Base-by-base conservation (phyloP, 108 stramenopile species). In the Pseudonitzschia multistriata region DNA sequence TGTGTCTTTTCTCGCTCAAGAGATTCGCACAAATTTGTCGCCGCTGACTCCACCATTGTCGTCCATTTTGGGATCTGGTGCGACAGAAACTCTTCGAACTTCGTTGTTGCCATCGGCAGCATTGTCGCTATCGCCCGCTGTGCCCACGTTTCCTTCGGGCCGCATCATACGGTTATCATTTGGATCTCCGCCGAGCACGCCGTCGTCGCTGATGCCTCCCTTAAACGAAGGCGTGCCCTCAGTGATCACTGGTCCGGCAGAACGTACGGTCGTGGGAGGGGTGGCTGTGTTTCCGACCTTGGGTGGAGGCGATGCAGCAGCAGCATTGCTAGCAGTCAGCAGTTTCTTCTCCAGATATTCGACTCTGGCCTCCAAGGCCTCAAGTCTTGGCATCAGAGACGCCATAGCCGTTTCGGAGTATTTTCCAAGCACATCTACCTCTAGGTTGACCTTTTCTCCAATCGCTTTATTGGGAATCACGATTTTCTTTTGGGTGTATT, bases 371-470 rank as follows among this genome's bases (percentile, higher is more conserved):
- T 95, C 91, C 73, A 95, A 77, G 0, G 85, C 89, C 57, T 91
- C 94, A 63, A 95, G 74, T 78, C 90, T 83, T 17, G 91, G 94
- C 19, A 89, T 50, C 14, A 95, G 54, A 22, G 85, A 74, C 22
- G 88, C 88, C 73, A 88, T 64, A 10, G 94, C 87, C 28, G 67
- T 76, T 66, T 95, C 91, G 6, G 89, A 89, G 76, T 96, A 96
- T 71, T 99, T 99, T 48, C 92, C 97, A 33, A 99, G 76, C 17
- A 97, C 96, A 87, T 99, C 98, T 50, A 97, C 97, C 69, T 98
- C 97, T 14, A 98, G 48, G 79, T 98, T 98, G 68, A 98, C 85
- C 33, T 70, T 75, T 34, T 79, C 90, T 0, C 94, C 96, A 11
- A 88, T 72, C 31, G 49, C 50, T 71, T 96, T 96, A 30, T 37